Evolutionary conservation across 441 rosid species (phyloP).

Genomic region (Arabidopsis lyrata): DNA sequence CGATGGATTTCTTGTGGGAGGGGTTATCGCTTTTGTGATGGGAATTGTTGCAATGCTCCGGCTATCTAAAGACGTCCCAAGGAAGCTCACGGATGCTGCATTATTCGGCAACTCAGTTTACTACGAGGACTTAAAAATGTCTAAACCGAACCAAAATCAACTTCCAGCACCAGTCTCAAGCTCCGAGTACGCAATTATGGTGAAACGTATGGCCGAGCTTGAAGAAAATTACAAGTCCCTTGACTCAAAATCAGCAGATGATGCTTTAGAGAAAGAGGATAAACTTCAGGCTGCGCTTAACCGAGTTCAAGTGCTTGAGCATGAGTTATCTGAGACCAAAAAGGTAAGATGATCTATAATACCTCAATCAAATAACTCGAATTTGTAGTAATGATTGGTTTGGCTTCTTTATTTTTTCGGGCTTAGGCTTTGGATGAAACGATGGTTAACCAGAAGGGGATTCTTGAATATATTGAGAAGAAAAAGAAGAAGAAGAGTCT

Average conservation of each 20-base stretch:
- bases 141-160: constrained; percentile 36
- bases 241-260: constrained; percentile 42
- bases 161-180: constrained; percentile 50
- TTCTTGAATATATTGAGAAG: constrained; percentile 68
- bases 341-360: constrained; percentile 53
- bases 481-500: constrained; percentile 67
- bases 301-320: constrained; percentile 67
- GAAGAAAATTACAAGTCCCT: constrained; percentile 66
- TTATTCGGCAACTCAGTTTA: constrained; percentile 52
- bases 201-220: constrained; percentile 73
- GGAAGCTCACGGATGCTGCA: constrained; percentile 64
- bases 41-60: constrained; percentile 73
- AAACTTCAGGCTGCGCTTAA: constrained; percentile 64
- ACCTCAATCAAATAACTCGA: not conserved
- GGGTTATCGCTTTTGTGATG: constrained; percentile 66
- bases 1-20: constrained; percentile 49
- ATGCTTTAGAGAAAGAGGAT: constrained; percentile 73
- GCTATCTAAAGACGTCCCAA: constrained; percentile 65
- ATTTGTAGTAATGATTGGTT: constrained; percentile 3
- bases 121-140: constrained; percentile 42
- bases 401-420: not conserved
- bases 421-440: constrained; percentile 75
- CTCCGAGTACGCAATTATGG: constrained; percentile 61
- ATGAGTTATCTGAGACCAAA: constrained; percentile 65
- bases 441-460: constrained; percentile 58